Evolutionary conservation across 176 grass and related monocot species (phyloP).

Genomic region (Tillandsia leiboldiana): DNA sequence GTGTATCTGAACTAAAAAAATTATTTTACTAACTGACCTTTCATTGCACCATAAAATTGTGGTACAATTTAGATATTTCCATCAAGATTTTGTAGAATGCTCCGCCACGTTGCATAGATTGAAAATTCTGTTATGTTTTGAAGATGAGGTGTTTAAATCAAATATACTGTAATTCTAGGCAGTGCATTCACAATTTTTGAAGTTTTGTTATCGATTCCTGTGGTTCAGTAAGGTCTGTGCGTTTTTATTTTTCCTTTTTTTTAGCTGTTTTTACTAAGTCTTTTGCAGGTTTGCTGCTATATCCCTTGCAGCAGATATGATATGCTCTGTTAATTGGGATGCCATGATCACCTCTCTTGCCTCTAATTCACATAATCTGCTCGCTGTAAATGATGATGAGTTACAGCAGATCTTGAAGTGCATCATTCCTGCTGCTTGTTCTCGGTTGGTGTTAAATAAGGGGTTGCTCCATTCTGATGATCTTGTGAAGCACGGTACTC

Average conservation of each 20-base stretch:
- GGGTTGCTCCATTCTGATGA: slow-evolving; percentile 77
- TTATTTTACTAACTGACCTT: too few relatives aligned
- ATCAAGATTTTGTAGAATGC: too few relatives aligned
- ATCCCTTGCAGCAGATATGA: slow-evolving; percentile 66
- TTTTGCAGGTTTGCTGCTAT: slow-evolving; percentile 68
- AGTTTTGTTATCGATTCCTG: too few relatives aligned
- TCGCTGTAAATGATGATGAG: slow-evolving; percentile 45
- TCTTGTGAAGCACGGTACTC: slow-evolving; percentile 78
- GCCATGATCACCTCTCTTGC: slow-evolving; percentile 32
- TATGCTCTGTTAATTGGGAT: slow-evolving; percentile 51
- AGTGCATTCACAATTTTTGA: too few relatives aligned
- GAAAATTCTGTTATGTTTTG: too few relatives aligned
- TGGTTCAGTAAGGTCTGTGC: too few relatives aligned
- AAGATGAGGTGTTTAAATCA: too few relatives aligned
- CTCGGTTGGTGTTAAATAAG: slow-evolving; percentile 67
- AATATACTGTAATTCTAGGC: too few relatives aligned
- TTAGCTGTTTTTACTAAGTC: slow-evolving; percentile 20
- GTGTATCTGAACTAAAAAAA: too few relatives aligned
- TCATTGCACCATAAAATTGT: too few relatives aligned
- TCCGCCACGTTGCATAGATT: too few relatives aligned
- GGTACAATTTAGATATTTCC: too few relatives aligned
- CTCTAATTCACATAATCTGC: slow-evolving; percentile 29
- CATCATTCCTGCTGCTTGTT: slow-evolving; percentile 55
- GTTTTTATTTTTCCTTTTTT: slow-evolving; percentile 4
- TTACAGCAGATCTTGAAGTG: slow-evolving; percentile 59